Evolutionary conservation across 192 early-diverging fungal genomes (phyloP).

Genomic region (Phlyctochytrium arcticum): DNA sequence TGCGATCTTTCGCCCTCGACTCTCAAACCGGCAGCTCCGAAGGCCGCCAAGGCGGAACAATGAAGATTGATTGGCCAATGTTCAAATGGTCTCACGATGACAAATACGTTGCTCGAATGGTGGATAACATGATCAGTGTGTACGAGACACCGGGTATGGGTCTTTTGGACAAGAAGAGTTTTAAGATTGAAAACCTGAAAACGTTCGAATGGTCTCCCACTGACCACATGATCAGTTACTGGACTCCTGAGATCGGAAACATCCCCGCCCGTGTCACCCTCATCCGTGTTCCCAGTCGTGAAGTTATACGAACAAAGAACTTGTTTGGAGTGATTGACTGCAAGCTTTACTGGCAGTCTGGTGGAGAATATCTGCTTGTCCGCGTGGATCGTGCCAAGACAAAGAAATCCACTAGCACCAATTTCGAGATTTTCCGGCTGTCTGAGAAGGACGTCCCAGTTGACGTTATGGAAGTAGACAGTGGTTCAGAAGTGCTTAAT

Average conservation of each 20-base stretch:
- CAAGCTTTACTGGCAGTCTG: constrained; percentile 87
- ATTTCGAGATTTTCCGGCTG: constrained; percentile 92
- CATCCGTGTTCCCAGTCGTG: constrained; percentile 73
- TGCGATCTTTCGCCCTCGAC: constrained; percentile 81
- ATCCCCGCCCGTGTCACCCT: constrained; percentile 97
- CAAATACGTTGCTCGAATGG: constrained; percentile 89
- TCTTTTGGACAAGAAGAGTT: constrained; percentile 87
- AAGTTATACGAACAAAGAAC: constrained; percentile 93
- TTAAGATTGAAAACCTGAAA: constrained; percentile 59
- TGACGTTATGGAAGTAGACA: constrained; percentile 87
- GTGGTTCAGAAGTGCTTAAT: constrained; percentile 63
- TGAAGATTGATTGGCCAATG: constrained; percentile 78
- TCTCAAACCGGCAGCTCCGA: background rate
- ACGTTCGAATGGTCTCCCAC: constrained; percentile 57
- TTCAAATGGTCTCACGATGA: constrained; percentile 97
- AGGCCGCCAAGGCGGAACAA: constrained; percentile 1
- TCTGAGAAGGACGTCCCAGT: constrained; percentile 93
- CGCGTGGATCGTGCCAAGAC: constrained; percentile 91
- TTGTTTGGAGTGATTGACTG: constrained; percentile 90
- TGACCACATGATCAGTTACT: constrained; percentile 77
- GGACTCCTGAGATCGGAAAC: constrained; percentile 84
- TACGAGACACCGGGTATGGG: constrained; percentile 95
- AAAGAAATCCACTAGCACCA: constrained; percentile 83
- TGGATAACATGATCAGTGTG: constrained; percentile 67
- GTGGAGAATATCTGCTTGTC: constrained; percentile 87